Conservation (phyloP, 2,329 filamentous ascomycete genomes). For the Claviceps fusiformis region DNA sequence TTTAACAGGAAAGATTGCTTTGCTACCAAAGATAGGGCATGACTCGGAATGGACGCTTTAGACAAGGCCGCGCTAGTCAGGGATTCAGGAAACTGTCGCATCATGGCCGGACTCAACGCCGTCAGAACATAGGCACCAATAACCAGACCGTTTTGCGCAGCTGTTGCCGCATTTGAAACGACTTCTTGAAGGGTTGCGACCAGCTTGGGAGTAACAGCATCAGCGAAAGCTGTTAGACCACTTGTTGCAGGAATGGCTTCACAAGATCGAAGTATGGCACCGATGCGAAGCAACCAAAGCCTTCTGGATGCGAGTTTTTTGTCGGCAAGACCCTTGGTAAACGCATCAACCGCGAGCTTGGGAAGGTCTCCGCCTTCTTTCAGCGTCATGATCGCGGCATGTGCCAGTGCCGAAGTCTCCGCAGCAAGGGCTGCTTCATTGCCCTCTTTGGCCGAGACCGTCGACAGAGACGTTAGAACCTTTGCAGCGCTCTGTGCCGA, state of each 20-base stretch:
- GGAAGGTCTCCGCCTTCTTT: constrained; percentile 47
- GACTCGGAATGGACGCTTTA: constrained; percentile 48
- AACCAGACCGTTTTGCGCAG: constrained; percentile 72
- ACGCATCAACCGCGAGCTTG: constrained; percentile 53
- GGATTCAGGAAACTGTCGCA: constrained; percentile 41
- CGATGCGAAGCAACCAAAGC: constrained; percentile 65
- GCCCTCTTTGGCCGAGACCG: constrained; percentile 67
- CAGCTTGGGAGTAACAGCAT: constrained; percentile 40
- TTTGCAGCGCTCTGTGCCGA: constrained; percentile 51
- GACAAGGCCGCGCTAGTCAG: constrained; percentile 30
- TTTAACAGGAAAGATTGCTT: constrained; percentile 84
- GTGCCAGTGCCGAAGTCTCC: constrained; percentile 58
- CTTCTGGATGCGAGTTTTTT: constrained; percentile 69
- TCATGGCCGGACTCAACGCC: constrained; percentile 44
- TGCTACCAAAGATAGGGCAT: constrained; percentile 55
- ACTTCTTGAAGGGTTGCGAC: constrained; percentile 66
- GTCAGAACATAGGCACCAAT: constrained; percentile 64
- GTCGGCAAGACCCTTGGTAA: constrained; percentile 71
- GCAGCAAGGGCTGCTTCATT: constrained; percentile 72
- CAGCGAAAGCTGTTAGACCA: constrained; percentile 35
- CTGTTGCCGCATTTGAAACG: constrained; percentile 59
- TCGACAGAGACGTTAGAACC: constrained; percentile 51
- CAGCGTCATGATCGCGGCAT: constrained; percentile 50
- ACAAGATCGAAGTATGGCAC: constrained; percentile 51
- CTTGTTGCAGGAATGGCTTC: constrained; percentile 32